These are phyloP conservation scores for Beauveria rudraprayagi DNA, from an alignment of 2,329 filamentous ascomycete species.

Conservation along the genomic window DNA sequence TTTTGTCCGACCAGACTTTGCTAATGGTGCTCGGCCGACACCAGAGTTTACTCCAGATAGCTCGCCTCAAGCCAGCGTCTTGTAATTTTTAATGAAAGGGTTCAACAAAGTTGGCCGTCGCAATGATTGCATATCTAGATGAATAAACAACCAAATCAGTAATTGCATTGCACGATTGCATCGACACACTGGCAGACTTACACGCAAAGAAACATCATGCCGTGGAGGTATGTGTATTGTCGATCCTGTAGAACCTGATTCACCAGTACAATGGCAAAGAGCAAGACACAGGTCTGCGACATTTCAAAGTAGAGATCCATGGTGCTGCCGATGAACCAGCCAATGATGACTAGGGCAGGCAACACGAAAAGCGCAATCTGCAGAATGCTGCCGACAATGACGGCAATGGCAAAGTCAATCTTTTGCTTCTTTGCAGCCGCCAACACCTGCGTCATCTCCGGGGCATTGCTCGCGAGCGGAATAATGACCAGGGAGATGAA, in stretches of 20 bases:
- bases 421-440: slow-evolving; percentile 13
- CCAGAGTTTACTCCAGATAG: background rate
- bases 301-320: slow-evolving; percentile 15
- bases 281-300: slow-evolving; percentile 14
- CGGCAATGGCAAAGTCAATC: slow-evolving; percentile 14
- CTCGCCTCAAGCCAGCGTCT: background rate
- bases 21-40: background rate
- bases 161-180: background rate
- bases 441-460: slow-evolving; percentile 14
- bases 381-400: slow-evolving; percentile 15
- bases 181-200: background rate
- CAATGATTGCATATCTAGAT: slow-evolving; percentile 9
- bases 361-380: slow-evolving; percentile 15
- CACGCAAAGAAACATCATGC: slow-evolving; percentile 14
- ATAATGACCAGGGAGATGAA: slow-evolving; percentile 14
- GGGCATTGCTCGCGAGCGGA: slow-evolving; percentile 14
- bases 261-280: slow-evolving; percentile 13
- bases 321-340: slow-evolving; percentile 7
- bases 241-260: slow-evolving; percentile 15
- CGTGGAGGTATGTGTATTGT: slow-evolving; percentile 14
- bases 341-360: slow-evolving; percentile 12
- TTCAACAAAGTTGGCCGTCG: slow-evolving; percentile 6
- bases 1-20: slow-evolving; percentile 12
- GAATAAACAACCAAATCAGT: background rate
- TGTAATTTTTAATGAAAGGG: slow-evolving; percentile 7